A percentile compares a stretch with the other conserved stretches of the same genome.
phyloP scores from a whole-genome alignment of 768 basidiomycete genomes.

The Lactifluus rugatus region DNA sequence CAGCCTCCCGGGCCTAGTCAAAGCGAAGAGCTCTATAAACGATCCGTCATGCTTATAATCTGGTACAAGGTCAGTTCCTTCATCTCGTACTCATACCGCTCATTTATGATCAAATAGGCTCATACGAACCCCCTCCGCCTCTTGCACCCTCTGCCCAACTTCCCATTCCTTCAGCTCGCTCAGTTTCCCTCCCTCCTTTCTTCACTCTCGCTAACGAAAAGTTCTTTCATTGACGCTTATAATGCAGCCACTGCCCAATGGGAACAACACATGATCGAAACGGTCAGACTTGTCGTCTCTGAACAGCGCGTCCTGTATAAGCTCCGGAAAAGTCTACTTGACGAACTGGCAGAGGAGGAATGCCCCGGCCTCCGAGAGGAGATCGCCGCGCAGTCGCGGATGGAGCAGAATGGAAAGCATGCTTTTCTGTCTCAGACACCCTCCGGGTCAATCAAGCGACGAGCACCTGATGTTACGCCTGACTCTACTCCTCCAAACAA shows the following conservation, averaged over 20 bases:
- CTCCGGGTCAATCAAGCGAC: slow-evolving; percentile 13
- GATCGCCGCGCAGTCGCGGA: slow-evolving; percentile 36
- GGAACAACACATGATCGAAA: slow-evolving; percentile 55
- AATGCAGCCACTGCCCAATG: slow-evolving; percentile 45
- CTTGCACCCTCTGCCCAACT: slow-evolving; percentile 37
- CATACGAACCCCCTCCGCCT: slow-evolving; percentile 21
- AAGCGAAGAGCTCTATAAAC: slow-evolving; percentile 32
- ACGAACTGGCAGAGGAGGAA: slow-evolving; percentile 47
- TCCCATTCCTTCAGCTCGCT: slow-evolving; percentile 55
- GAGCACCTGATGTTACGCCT: slow-evolving; percentile 14
- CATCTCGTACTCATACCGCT: not conserved
- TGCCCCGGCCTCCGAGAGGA: slow-evolving; percentile 50
- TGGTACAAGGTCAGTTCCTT: slow-evolving; percentile 50
- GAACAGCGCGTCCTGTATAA: slow-evolving; percentile 58
- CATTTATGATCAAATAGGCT: slow-evolving; percentile 11
- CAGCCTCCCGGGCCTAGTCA: slow-evolving; percentile 10
- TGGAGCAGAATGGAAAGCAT: slow-evolving; percentile 14
- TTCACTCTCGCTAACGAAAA: slow-evolving; percentile 43
- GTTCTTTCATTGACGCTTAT: slow-evolving; percentile 54
- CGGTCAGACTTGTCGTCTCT: slow-evolving; percentile 47
- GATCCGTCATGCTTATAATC: slow-evolving; percentile 55
- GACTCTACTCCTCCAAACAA: slow-evolving; percentile 18
- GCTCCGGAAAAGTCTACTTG: slow-evolving; percentile 46
- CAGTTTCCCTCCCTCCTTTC: slow-evolving; percentile 41
- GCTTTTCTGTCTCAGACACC: slow-evolving; percentile 13